phyloP scores from a whole-genome alignment of 169 alveolate genomes.

The Cryptosporidium sp. region DNA sequence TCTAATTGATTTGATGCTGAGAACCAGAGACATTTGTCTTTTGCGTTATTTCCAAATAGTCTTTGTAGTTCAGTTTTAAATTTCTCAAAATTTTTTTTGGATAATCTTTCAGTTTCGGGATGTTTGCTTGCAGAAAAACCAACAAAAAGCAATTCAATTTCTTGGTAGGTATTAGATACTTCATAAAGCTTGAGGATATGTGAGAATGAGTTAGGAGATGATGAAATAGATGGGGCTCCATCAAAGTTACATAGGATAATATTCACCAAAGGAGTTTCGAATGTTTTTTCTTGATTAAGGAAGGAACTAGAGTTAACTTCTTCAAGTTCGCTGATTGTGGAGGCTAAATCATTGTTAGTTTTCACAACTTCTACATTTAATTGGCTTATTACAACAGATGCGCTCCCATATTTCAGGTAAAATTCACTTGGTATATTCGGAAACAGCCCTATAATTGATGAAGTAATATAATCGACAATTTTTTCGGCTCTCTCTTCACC shows the following conservation, averaged over 20 bases:
- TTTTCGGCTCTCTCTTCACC: background rate
- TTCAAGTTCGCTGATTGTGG: background rate
- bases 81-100: constrained; percentile 64
- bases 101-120: constrained; percentile 43
- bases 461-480: constrained; percentile 9
- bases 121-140: constrained; percentile 36
- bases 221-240: constrained; percentile 18
- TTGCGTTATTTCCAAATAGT: constrained; percentile 35
- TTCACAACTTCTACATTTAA: constrained; percentile 19
- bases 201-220: background rate
- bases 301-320: background rate
- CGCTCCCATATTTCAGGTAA: constrained; percentile 1
- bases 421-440: constrained; percentile 23
- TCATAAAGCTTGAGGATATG: constrained; percentile 23
- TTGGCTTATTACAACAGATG: constrained; percentile 10
- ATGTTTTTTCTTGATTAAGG: constrained; percentile 10
- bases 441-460: constrained; percentile 10
- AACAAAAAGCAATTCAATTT: constrained; percentile 14
- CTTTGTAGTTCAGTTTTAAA: constrained; percentile 37
- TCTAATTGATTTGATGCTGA: constrained; percentile 21
- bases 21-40: constrained; percentile 64
- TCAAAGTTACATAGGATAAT: constrained; percentile 62
- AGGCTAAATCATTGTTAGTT: background rate
- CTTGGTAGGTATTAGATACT: constrained; percentile 1
- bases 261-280: constrained; percentile 41